Base-by-base conservation (phyloP, 805 yeast genomes). In the Clavispora carvajalis region DNA sequence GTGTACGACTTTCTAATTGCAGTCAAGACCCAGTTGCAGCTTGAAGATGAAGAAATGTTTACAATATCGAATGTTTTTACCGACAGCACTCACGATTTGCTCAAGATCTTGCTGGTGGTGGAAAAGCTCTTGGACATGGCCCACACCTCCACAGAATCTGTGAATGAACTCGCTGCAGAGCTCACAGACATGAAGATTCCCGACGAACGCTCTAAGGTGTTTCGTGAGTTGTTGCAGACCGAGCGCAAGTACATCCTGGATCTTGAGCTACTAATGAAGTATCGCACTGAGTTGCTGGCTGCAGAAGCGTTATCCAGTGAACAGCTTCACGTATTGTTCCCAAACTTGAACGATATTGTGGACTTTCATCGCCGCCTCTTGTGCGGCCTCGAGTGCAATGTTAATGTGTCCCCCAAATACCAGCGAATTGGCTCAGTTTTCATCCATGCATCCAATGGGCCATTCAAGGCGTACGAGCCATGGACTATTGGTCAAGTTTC, bases 171-270 rank as follows among this genome's bases (percentile, higher is more conserved):
- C 26, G 23, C 45, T 10, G 37, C 36, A 15, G 42, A 44, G 11
- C 36, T 55, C 28, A 50, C 47, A 26, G 64, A 58, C 22, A 47
- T 65, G 19, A 44, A 57, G 22, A 62, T 65, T 12, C 62, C 71
- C 9, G 87, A 80, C 54, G 73, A 81, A 43, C 71, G 86, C 43
- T 79, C 86, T 13, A 87, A 84, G 53, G 90, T 91, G 34, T 80
- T 90, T 39, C 77, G 76, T 49, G 99, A 93, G 64, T 65, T 93
- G 25, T 76, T 93, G 29, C 86, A 82, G 51, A 87, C 96, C 4
- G 99, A 93, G 65, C 74, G 98, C 50, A 89, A 86, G 61, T 93
- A 84, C 59, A 96, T 93, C 21, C 86, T 83, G 60, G 98, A 93
- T 59, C 68, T 93, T 47, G 97, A 91, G 61, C 76, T 79, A 12